Evolutionary conservation across 768 basidiomycete genomes (phyloP), one percentile per base, ranked within the genome.

Genomic region (Glaciozyma martinii): DNA sequence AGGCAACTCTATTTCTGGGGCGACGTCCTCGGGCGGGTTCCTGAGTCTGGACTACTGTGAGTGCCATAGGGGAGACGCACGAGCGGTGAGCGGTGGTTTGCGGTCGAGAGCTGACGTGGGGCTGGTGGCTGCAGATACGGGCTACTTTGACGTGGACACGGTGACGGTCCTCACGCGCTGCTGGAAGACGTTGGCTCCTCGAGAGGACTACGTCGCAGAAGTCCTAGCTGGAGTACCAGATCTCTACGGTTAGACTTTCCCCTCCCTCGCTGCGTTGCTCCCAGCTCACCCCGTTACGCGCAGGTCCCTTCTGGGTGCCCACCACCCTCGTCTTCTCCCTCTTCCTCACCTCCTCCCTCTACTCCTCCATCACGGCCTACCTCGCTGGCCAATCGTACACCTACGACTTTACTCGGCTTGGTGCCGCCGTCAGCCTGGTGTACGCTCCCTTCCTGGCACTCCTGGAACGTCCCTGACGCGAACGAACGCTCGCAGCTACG

Each of bases 281-380:
- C n/a, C 6, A 6, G 42, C 56, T 57, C 25, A 65, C 90, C 88
- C 72, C 86, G 87, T 75, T 82, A 81, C 21, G 89, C 89, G 0
- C n/a, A 70, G 46, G 42, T 81, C 81, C 33, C 82, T 85, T 37
- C 77, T 57, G 56, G 94, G 90, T 93, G 1, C 82, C 95, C 44
- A 94, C 92, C 2, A 98, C 94, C 1, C 84, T 99, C 67, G 87
- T 95, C 52, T 90, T 98, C 74, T 82, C 86, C 0, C 84, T 97
- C 65, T 97, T 93, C 80, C 84, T 95, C 63, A 93, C 88, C 30
- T 95, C 94, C 2, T 91, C 89, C 42, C 85, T 98, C 46, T 89
- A 87, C 12, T 85, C 89, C 21, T 90, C 90, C 55, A 86, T 98
- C 70, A 80, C 87, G 3, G 82, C 84, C n/a, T 97, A 91, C 77